These are phyloP conservation scores for Plasmodium fragile DNA, from an alignment of 169 alveolate species.

Conservation along the genomic window DNA sequence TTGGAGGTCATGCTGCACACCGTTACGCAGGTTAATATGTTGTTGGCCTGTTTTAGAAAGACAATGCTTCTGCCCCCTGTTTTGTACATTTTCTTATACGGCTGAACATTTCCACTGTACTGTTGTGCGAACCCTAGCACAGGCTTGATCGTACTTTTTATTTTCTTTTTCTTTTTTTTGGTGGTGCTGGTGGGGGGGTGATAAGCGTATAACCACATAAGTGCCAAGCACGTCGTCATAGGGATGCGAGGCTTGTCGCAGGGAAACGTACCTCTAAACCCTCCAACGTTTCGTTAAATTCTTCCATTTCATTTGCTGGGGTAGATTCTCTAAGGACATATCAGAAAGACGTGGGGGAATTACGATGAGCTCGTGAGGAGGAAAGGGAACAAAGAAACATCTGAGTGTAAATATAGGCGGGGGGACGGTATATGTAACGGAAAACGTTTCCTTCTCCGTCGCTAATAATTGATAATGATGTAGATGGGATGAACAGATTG, in stretches of 20 bases:
- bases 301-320: slow-evolving; percentile 50
- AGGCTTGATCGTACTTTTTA: neutral
- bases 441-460: neutral
- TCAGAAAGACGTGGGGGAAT: neutral
- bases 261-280: slow-evolving; percentile 47
- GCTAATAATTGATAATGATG: neutral
- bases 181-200: neutral
- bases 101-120: neutral
- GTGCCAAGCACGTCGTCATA: neutral
- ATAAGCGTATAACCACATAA: neutral
- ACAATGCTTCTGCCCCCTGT: neutral
- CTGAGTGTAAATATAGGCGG: neutral
- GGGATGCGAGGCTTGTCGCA: neutral
- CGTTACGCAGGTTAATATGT: neutral
- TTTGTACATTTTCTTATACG: neutral
- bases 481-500: neutral
- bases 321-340: neutral
- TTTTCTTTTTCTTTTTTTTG: too few species aligned
- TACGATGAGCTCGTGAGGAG: neutral
- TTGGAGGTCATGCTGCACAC: neutral
- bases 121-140: neutral
- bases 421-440: neutral
- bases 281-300: slow-evolving; percentile 65
- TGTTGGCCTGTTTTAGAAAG: neutral
- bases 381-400: neutral